Percentiles rank a stretch among this genome's conserved stretches.
These are phyloP conservation scores for Pichia sporocuriosa DNA, from an alignment of 805 yeast genomes.

Conservation along the genomic window DNA sequence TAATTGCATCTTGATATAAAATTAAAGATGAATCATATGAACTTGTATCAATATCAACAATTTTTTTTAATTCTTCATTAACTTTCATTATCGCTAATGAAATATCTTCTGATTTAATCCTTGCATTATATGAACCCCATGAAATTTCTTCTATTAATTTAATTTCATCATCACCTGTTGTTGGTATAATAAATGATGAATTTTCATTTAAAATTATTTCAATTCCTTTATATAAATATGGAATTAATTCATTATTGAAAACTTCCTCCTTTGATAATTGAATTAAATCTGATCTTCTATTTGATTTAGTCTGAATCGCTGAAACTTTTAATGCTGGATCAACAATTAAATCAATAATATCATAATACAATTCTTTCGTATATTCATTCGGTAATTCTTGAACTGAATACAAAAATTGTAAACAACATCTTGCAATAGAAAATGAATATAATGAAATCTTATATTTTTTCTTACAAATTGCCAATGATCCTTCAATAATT, in stretches of 20 bases:
- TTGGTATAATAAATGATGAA: constrained; percentile 31
- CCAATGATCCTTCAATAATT: constrained; percentile 32
- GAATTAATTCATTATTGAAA: constrained; percentile 29
- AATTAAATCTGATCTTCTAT: constrained; percentile 40
- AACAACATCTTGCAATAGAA: constrained; percentile 54
- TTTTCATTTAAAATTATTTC: constrained; percentile 32
- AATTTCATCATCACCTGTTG: constrained; percentile 14
- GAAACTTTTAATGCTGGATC: constrained; percentile 56
- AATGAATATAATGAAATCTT: constrained; percentile 41
- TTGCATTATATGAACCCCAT: constrained; percentile 56
- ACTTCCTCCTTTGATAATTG: constrained; percentile 37
- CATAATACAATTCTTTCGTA: constrained; percentile 40
- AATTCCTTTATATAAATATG: constrained; percentile 34
- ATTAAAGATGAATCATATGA: constrained; percentile 51
- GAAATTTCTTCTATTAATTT: constrained; percentile 29
- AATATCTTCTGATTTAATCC: constrained; percentile 61
- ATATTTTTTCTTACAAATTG: constrained; percentile 54
- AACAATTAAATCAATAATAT: constrained; percentile 48
- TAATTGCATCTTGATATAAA: constrained; percentile 67
- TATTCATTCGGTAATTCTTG: constrained; percentile 18
- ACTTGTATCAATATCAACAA: constrained; percentile 33
- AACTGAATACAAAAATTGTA: constrained; percentile 43
- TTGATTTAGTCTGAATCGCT: constrained; percentile 24
- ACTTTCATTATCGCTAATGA: constrained; percentile 50
- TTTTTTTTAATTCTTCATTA: constrained; percentile 24